Evolutionary conservation across 495 filamentous ascomycete genomes (phyloP).

Genomic region (Trichocladium antarcticum): DNA sequence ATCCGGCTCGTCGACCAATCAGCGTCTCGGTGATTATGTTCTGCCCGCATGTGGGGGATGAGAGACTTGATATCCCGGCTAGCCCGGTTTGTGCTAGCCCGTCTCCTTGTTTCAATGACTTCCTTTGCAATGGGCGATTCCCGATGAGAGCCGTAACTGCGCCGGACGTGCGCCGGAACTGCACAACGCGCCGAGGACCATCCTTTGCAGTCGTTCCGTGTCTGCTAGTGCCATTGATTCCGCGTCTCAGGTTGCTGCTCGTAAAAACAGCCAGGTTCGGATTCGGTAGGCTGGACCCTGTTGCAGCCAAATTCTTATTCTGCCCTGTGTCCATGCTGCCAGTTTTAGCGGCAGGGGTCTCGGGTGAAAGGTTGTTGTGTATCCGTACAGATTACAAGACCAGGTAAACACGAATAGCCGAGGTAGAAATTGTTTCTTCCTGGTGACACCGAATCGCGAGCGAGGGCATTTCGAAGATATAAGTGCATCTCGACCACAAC

Average conservation of each 20-base stretch:
- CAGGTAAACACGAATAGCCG: conserved; percentile 9
- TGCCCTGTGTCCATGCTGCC: background rate
- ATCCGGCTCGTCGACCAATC: conserved; percentile 19
- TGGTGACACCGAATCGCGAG: background rate
- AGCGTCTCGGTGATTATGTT: conserved; percentile 17
- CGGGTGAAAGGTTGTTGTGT: background rate
- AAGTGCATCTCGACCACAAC: too few species aligned
- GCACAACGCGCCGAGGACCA: background rate
- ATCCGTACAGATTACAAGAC: too few species aligned
- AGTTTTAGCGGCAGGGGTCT: background rate
- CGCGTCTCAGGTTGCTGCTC: background rate
- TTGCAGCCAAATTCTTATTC: background rate
- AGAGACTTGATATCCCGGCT: conserved; percentile 20
- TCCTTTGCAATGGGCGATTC: background rate
- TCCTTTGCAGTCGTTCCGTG: background rate
- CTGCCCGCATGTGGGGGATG: conserved; percentile 23
- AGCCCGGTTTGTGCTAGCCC: conserved; percentile 12
- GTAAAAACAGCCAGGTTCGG: background rate
- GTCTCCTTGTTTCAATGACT: conserved; percentile 15
- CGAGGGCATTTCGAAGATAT: background rate
- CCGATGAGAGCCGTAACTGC: conserved; percentile 10
- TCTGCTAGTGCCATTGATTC: background rate
- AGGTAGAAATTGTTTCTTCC: conserved; percentile 2
- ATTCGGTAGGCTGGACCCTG: background rate
- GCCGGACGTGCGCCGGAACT: conserved; percentile 9